Base-by-base conservation (phyloP, 2,329 filamentous ascomycete genomes). In the Rhexocercosporidium sp. region DNA sequence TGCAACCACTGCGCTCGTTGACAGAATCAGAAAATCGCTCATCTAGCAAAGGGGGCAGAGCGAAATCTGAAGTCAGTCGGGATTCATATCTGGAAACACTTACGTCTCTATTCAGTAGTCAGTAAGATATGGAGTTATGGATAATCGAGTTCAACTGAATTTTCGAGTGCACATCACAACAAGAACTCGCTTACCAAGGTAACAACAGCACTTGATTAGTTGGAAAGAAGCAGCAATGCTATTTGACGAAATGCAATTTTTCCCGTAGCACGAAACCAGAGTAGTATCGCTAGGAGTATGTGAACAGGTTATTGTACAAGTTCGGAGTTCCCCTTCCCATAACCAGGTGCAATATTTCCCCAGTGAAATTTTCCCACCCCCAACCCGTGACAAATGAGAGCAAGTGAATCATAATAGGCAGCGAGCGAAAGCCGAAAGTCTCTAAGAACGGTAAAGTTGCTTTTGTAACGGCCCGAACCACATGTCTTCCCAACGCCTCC, bases 401-500 rank as follows among this genome's bases (percentile, higher is more conserved):
- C 27, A 39, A 65, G 3, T 37, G 47, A 47, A 22, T 46, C 47
- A 31, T 66, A 59, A 37, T 46, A 60, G 59, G 60, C 56, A 64
- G 39, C 41, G 49, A 69, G 60, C 60, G 62, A 65, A 56, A 66
- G 27, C 39, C 62, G 51, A 22, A 29, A 14, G 47, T 54, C 49
- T 65, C 49, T 53, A 60, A 60, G 47, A 57, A 49, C 47, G 66
- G 54, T 41, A 37, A 59, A 53, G 65, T 44, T 59, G 57, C 59
- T 63, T 65, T 65, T 59, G 31, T 49, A 47, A 62, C 39, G 27
- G 46, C 39, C 51, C 51, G 63, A 64, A 59, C 18, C 37, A 62
- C 44, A 69, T 57, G 34, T 65, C 53, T 66, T 64, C 67, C 51
- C 62, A 71, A 72, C 73, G 70, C 73, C 72, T 64, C 69, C 57